phyloP scores from a whole-genome alignment of 2,329 filamentous ascomycete genomes.

The Fusarium mangiferae region DNA sequence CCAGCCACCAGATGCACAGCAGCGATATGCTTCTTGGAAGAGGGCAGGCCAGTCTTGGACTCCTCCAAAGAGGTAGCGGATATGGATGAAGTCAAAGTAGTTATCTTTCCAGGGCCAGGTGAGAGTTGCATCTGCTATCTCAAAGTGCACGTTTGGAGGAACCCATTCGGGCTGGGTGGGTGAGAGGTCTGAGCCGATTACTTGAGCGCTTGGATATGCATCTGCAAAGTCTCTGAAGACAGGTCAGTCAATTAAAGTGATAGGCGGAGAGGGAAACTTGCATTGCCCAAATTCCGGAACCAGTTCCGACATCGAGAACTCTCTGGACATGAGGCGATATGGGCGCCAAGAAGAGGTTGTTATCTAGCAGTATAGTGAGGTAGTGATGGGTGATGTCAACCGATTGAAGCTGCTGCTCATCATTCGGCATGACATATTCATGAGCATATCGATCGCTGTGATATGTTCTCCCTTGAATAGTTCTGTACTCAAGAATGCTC shows the following conservation, averaged over 20 bases:
- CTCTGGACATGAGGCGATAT: constrained; percentile 29
- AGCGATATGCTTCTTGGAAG: constrained; percentile 32
- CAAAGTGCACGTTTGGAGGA: constrained; percentile 36
- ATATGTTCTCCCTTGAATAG: constrained; percentile 37
- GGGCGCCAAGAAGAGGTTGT: constrained; percentile 37
- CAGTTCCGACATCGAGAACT: constrained; percentile 41
- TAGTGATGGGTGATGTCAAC: constrained; percentile 42
- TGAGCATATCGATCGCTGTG: constrained; percentile 36
- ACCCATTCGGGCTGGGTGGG: constrained; percentile 39
- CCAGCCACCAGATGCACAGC: constrained; percentile 35
- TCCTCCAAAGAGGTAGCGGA: constrained; percentile 38
- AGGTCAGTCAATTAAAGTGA: not conserved
- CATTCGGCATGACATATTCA: constrained; percentile 39
- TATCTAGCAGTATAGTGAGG: constrained; percentile 36
- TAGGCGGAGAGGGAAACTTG: not conserved
- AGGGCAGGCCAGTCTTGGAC: constrained; percentile 31
- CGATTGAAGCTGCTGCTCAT: constrained; percentile 39
- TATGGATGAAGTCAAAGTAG: constrained; percentile 36
- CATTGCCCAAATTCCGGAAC: constrained; percentile 38
- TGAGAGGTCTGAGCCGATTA: constrained; percentile 37
- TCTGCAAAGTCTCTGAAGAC: constrained; percentile 35
- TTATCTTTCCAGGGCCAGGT: constrained; percentile 36
- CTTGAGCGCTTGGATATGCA: constrained; percentile 23
- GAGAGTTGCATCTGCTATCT: constrained; percentile 34
- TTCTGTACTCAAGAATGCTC: constrained; percentile 40